Evolutionary conservation across 257 asterid genomes (phyloP), one percentile per base, ranked within the genome.

Genomic region (Avicennia marina): DNA sequence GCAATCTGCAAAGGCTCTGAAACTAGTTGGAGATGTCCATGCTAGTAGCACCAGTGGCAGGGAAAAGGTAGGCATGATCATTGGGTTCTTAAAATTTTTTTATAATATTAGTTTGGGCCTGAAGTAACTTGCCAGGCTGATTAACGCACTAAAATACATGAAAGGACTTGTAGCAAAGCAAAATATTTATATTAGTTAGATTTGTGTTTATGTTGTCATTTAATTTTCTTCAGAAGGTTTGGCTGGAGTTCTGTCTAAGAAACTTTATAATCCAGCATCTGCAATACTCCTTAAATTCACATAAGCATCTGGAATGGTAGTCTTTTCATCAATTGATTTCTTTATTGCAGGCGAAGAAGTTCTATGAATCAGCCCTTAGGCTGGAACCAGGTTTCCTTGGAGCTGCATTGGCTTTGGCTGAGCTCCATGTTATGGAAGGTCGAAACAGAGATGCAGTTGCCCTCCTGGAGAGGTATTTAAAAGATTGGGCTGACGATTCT

Each of bases 321-420:
- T n/a, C n/a, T n/a, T n/a, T n/a, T n/a, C n/a, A n/a, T 47, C 27
- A 1, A 18, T 16, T 47, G n/a, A 3, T 26, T 12, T 50, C 22
- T 43, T 43, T 56, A 48, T 31, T 47, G 67, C 81, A 87, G 98
- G 98, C 98, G 6, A 93, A 89, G 80, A 93, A 79, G 71, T 93
- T 88, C 55, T 93, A 88, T 36, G 98, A 93, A 73, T 93, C 98
- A n/a, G 95, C 97, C 60, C 81, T 89, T 49, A 83, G 98, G 69
- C 79, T 88, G 49, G 98, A 93, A 73, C 98, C 98, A 4, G 98
- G 98, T 60, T 85, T 85, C 72, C 89, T 93, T 51, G 97, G 90
- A 61, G 97, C 97, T 26, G 98, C 95, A 18, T 71, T 93, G 78
- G 95, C 98, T 63, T 83, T 91, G 84, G 98, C 97, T 27, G 98